Conservation (phyloP, 352 stramenopile genomes). For the Phytophthora ramorum region DNA sequence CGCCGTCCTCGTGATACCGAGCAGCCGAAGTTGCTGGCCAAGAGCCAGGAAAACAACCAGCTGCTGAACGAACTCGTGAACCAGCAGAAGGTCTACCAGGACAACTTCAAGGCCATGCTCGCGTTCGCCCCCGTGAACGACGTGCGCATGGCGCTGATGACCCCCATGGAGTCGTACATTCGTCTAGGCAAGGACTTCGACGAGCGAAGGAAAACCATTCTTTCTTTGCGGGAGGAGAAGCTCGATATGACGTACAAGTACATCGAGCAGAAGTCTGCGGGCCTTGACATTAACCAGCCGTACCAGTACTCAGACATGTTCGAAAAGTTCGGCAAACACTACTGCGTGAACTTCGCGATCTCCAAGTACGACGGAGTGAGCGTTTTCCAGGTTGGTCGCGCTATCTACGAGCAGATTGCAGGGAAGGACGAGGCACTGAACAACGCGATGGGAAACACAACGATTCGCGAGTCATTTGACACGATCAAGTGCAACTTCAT, state of each 20-base stretch:
- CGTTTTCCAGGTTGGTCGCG: constrained; percentile 66
- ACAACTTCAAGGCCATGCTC: constrained; percentile 85
- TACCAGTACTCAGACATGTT: constrained; percentile 85
- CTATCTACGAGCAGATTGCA: constrained; percentile 78
- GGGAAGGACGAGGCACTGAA: constrained; percentile 67
- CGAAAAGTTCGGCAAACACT: constrained; percentile 84
- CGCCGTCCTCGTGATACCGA: constrained; percentile 45
- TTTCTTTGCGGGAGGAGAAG: constrained; percentile 75
- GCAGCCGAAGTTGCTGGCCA: constrained; percentile 46
- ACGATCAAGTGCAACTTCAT: constrained; percentile 85
- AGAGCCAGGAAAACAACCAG: constrained; percentile 57
- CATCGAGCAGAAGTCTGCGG: constrained; percentile 74
- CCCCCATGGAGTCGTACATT: constrained; percentile 81
- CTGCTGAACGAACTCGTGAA: constrained; percentile 63
- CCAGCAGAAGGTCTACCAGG: constrained; percentile 74
- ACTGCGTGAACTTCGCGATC: constrained; percentile 79
- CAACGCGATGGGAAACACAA: constrained; percentile 64
- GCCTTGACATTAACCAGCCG: constrained; percentile 60
- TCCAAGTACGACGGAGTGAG: constrained; percentile 75
- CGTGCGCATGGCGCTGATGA: constrained; percentile 82
- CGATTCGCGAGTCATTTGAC: constrained; percentile 75
- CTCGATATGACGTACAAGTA: constrained; percentile 83
- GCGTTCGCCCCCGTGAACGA: constrained; percentile 79
- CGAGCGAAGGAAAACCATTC: constrained; percentile 64
- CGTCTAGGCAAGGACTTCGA: constrained; percentile 66